phyloP scores from a whole-genome alignment of 441 rosid genomes.

The Capsella rubella region DNA sequence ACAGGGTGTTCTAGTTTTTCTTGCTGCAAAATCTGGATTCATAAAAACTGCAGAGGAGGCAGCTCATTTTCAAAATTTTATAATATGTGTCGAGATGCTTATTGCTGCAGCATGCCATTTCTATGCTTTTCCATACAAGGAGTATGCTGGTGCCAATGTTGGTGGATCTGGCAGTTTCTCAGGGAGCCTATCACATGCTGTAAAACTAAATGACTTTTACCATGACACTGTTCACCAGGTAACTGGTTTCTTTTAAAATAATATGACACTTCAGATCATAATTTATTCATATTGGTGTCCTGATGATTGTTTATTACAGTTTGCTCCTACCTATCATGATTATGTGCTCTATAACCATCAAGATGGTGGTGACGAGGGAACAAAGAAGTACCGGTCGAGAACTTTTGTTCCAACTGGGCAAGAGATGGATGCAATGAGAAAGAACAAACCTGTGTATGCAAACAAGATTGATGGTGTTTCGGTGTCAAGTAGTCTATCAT shows the following conservation, averaged over 20 bases:
- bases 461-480: conserved; percentile 84
- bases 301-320: conserved; percentile 58
- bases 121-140: conserved; percentile 95
- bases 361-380: conserved; percentile 84
- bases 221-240: conserved; percentile 99
- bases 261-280: not conserved
- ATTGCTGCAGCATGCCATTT: conserved; percentile 91
- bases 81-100: conserved; percentile 97
- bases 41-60: conserved; percentile 79
- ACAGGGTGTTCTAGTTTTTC: conserved; percentile 96
- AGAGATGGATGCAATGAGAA: conserved; percentile 96
- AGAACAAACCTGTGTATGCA: conserved; percentile 71
- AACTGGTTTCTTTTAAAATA: conserved; percentile 12
- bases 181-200: conserved; percentile 86
- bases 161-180: conserved; percentile 75
- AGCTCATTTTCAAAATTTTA: conserved; percentile 86
- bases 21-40: conserved; percentile 89
- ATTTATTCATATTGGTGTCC: conserved; percentile 4
- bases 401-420: conserved; percentile 99
- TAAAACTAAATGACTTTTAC: conserved; percentile 92
- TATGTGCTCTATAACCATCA: conserved; percentile 89
- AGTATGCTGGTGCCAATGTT: conserved; percentile 97
- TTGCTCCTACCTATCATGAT: conserved; percentile 98
- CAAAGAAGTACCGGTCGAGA: conserved; percentile 84
- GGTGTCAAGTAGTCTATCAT: conserved; percentile 67